phyloP scores from a whole-genome alignment of 345 rosid genomes.

The Populus ilicifolia region DNA sequence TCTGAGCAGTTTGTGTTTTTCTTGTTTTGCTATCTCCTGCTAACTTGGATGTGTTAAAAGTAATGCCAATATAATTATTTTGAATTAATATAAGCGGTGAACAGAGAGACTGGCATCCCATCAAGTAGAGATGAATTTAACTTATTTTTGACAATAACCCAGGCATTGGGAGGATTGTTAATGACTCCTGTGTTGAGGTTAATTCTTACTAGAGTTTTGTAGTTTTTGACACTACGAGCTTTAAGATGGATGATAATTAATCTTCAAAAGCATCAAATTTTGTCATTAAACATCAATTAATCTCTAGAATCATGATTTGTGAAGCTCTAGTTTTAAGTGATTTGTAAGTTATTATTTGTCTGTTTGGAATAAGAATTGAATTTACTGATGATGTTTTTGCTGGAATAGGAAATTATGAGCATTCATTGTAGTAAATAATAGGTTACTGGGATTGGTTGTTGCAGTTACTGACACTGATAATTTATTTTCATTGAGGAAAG shows the following conservation, averaged over 20 bases:
- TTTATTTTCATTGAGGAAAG: not conserved
- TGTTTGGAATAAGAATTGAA: not conserved
- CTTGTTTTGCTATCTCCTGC: not conserved
- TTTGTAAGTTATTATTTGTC: not conserved
- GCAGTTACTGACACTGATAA: not conserved
- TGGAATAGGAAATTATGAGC: not conserved
- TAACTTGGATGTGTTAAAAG: not conserved
- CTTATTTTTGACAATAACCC: not conserved
- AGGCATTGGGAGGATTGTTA: not conserved
- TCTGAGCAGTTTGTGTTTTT: not conserved
- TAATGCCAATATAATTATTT: not conserved
- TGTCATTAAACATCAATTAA: not conserved
- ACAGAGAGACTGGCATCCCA: not conserved
- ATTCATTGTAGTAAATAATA: not conserved
- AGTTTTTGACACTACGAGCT: not conserved
- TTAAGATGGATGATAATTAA: not conserved
- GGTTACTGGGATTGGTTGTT: not conserved
- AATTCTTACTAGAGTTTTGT: not conserved
- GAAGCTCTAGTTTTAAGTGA: not conserved
- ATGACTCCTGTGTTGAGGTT: no score
- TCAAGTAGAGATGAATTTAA: not conserved
- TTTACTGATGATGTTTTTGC: not conserved
- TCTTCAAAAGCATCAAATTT: not conserved
- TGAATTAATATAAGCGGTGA: not conserved
- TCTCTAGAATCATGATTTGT: not conserved